These are phyloP conservation scores for Bombardia bombarda DNA, from an alignment of 495 filamentous ascomycete genomes.

Conservation along the genomic window DNA sequence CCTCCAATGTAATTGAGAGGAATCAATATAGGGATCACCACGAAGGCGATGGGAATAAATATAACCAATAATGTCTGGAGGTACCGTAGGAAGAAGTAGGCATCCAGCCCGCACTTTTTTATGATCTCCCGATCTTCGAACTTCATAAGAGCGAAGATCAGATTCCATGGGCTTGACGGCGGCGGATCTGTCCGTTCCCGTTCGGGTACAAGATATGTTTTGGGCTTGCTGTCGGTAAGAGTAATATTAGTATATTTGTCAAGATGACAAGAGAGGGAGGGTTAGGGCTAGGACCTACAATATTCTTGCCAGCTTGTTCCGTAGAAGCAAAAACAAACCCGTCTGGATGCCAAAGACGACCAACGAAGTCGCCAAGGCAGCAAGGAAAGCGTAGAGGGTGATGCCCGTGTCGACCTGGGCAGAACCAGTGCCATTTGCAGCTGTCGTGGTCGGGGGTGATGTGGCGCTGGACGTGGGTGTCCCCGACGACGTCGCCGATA, in stretches of 20 bases:
- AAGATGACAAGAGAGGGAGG: neutral
- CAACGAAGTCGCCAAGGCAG: constrained; percentile 64
- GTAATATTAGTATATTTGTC: neutral
- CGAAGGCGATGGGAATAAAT: constrained; percentile 69
- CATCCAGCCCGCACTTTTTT: constrained; percentile 89
- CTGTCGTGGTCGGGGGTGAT: neutral
- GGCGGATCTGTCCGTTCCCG: constrained; percentile 71
- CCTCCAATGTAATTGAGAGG: constrained; percentile 74
- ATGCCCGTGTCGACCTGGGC: constrained; percentile 40
- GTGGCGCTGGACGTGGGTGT: neutral
- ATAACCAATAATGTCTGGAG: constrained; percentile 89
- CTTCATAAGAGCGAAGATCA: constrained; percentile 64
- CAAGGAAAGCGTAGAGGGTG: constrained; percentile 58
- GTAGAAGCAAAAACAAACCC: constrained; percentile 66
- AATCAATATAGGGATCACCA: constrained; percentile 79
- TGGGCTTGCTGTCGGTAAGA: constrained; percentile 71
- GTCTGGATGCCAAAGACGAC: constrained; percentile 73
- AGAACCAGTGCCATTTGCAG: constrained; percentile 22
- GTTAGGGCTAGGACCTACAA: constrained; percentile 53
- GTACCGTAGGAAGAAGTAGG: constrained; percentile 96
- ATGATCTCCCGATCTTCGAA: constrained; percentile 84
- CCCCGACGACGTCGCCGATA: constrained; percentile 3
- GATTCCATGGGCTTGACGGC: constrained; percentile 58
- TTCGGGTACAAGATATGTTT: constrained; percentile 87
- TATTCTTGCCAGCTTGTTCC: constrained; percentile 71